Base-by-base conservation (phyloP, 352 stramenopile genomes). In the Globisporangium heterothallicum region DNA sequence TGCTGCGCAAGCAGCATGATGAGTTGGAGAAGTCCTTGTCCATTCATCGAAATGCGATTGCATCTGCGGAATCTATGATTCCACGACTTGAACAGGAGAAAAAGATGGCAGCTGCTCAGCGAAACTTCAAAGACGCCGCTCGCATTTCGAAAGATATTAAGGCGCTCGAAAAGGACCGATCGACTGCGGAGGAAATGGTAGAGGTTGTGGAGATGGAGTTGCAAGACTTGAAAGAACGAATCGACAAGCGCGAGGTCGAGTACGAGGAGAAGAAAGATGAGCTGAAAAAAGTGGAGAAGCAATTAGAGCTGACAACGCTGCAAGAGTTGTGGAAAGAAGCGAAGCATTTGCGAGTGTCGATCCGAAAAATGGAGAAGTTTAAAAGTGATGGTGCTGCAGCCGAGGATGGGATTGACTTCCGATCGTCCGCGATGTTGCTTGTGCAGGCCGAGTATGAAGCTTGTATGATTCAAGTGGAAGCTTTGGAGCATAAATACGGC, bases 111-210 rank as follows among this genome's bases (percentile, higher is more conserved):
- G 83, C 80, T 27, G 59, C 80, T 12, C 72, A 90, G 45, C 74
- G 83, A n/a, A 91, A 94, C 58, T 94, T 94, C 53, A 92, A 94
- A 57, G 83, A 94, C 34, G 83, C 83, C 6, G 83, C 83, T 2
- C 67, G 80, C 18, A 86, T 94, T 19, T 92, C 83, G 4, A 92
- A 94, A 51, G 83, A 92, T 42, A 91, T 94, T 49, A 94, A 94
- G 64, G 74, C 76, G 16, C 47, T 94, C 3, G 83, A 94, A 60
- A 94, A 94, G 42, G 83, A 94, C 62, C 76, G 82, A 22, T 64
- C 66, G 13, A 86, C 70, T 0, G 83, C 83, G 0, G 83, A 94
- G 56, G 83, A 92, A 36, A 87, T 84, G 74, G 79, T 91, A 14
- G 76, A 91, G 56, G 77, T 88, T 30, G 73, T 90, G 1, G 78